phyloP scores from a whole-genome alignment of 306 rosid species.

The Vigna hirtella region DNA sequence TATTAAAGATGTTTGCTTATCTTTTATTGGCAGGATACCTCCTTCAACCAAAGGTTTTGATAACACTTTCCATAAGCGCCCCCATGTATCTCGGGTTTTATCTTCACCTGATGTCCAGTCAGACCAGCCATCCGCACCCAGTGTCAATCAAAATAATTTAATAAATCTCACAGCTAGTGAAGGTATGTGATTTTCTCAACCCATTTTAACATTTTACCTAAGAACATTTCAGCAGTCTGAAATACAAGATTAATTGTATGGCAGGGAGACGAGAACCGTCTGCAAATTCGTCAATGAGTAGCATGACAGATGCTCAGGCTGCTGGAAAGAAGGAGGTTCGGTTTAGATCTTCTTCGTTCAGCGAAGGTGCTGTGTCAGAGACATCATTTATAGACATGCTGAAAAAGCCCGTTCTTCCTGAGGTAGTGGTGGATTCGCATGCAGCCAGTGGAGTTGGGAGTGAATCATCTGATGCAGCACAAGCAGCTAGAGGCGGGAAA shows the following conservation, averaged over 20 bases:
- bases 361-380: slow-evolving; percentile 66
- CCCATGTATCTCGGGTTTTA: slow-evolving; percentile 56
- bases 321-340: slow-evolving; percentile 57
- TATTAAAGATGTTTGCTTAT: slow-evolving; percentile 29
- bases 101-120: slow-evolving; percentile 70
- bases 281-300: slow-evolving; percentile 47
- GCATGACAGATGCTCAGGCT: slow-evolving; percentile 53
- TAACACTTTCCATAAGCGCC: slow-evolving; percentile 53
- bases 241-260: background rate
- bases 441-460: slow-evolving; percentile 41
- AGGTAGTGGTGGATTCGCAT: slow-evolving; percentile 61
- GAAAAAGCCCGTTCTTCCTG: slow-evolving; percentile 59
- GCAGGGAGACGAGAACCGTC: slow-evolving; percentile 51
- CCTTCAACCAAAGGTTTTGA: slow-evolving; percentile 58
- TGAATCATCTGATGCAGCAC: slow-evolving; percentile 60
- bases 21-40: slow-evolving; percentile 52
- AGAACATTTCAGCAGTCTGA: slow-evolving; percentile 6
- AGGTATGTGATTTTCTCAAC: slow-evolving; percentile 45
- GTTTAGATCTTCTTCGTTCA: slow-evolving; percentile 63
- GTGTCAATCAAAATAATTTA: slow-evolving; percentile 51
- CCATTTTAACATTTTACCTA: background rate
- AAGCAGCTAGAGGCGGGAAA: slow-evolving; percentile 62
- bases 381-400: slow-evolving; percentile 79
- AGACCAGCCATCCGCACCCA: slow-evolving; percentile 54
- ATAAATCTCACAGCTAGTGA: slow-evolving; percentile 43